phyloP scores from a whole-genome alignment of 495 filamentous ascomycete species.

The Massariosphaeria phaeospora region DNA sequence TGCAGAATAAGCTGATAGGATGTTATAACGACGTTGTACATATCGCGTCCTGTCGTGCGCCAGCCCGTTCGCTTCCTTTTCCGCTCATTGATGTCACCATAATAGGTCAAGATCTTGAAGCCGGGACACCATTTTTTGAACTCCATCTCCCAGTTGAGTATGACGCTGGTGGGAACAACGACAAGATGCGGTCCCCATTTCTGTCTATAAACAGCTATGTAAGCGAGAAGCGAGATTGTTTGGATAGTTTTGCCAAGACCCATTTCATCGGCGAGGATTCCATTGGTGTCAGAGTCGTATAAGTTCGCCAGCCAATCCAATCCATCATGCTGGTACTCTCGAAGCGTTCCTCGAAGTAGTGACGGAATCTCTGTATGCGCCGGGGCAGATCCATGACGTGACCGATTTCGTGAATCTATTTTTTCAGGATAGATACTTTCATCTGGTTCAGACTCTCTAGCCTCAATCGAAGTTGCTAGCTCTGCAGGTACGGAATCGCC shows the following conservation, averaged over 20 bases:
- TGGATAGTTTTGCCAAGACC: constrained; percentile 98
- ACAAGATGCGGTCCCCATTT: constrained; percentile 96
- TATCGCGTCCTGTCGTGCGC: constrained; percentile 65
- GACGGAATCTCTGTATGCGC: constrained; percentile 55
- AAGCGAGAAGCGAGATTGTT: constrained; percentile 90
- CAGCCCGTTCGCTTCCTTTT: constrained; percentile 85
- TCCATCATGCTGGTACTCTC: constrained; percentile 95
- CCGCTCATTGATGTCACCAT: constrained; percentile 76
- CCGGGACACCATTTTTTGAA: constrained; percentile 99
- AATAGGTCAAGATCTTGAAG: constrained; percentile 97
- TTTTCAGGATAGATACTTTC: neutral
- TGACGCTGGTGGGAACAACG: constrained; percentile 95
- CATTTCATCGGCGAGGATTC: constrained; percentile 99
- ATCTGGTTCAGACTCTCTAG: neutral
- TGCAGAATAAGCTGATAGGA: constrained; percentile 94
- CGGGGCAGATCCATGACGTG: constrained; percentile 18
- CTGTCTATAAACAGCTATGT: constrained; percentile 84
- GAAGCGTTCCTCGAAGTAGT: constrained; percentile 82
- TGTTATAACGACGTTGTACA: constrained; percentile 96
- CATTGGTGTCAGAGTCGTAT: constrained; percentile 90
- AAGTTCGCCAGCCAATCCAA: constrained; percentile 93
- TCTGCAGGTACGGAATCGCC: neutral
- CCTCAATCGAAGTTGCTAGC: constrained; percentile 8
- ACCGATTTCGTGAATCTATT: constrained; percentile 7
- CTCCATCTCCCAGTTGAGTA: constrained; percentile 99